A percentile compares a stretch with the other conserved stretches of the same genome.
Conservation (phyloP, 2,329 filamentous ascomycete genomes). For the Alternaria arborescens region DNA sequence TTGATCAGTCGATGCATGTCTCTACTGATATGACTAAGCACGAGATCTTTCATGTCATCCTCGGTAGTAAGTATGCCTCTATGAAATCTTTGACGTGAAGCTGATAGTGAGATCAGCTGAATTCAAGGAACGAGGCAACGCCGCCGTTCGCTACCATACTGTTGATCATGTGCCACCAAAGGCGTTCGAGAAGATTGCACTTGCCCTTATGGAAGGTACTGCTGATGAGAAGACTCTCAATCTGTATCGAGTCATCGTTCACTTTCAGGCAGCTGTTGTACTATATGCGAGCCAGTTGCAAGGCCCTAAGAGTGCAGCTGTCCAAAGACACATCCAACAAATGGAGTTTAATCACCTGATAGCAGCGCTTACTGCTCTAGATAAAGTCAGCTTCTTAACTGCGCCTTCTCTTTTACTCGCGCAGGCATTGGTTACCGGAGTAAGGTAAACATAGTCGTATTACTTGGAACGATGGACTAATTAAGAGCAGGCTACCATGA, state of each 20-base stretch:
- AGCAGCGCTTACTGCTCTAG: constrained; percentile 42
- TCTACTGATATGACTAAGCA: constrained; percentile 35
- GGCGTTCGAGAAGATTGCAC: constrained; percentile 40
- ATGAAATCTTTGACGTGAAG: not conserved
- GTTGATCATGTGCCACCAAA: constrained; percentile 44
- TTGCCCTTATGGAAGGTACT: constrained; percentile 39
- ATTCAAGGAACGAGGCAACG: constrained; percentile 19
- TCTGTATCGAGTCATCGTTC: constrained; percentile 44
- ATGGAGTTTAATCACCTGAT: constrained; percentile 40
- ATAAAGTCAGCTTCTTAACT: constrained; percentile 39
- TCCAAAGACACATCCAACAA: constrained; percentile 38
- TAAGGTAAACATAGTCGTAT: constrained; percentile 17
- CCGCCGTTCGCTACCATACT: constrained; percentile 32
- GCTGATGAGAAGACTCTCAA: constrained; percentile 41
- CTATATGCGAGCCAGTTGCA: constrained; percentile 37
- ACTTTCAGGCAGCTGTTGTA: constrained; percentile 40
- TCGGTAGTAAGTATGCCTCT: constrained; percentile 29
- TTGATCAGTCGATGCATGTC: constrained; percentile 34
- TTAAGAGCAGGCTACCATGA: constrained; percentile 35
- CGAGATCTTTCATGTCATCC: constrained; percentile 40
- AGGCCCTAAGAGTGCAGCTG: constrained; percentile 30
- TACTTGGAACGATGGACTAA: not conserved
- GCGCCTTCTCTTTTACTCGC: constrained; percentile 39
- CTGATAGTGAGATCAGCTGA: constrained; percentile 27
- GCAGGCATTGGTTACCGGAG: constrained; percentile 43